A percentile compares a stretch with the other conserved stretches of the same genome.
phyloP scores from a whole-genome alignment of 164 flowering plant genomes.

The Dillenia turbinata region DNA sequence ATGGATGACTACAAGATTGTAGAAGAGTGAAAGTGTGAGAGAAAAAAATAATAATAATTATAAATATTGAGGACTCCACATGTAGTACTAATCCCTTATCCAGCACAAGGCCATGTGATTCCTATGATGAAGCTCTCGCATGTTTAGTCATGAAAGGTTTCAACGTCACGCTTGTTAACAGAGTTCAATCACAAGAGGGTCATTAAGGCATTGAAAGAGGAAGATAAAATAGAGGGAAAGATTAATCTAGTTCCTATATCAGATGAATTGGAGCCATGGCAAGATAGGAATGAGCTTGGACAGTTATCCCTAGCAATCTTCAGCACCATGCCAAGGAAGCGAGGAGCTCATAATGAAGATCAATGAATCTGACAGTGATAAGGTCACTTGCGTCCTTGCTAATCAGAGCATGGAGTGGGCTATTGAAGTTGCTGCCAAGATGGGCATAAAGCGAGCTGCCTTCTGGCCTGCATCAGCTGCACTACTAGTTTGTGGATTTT shows the following conservation, averaged over 20 bases:
- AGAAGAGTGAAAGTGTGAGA: no score
- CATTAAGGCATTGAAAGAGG: slow-evolving; percentile 7
- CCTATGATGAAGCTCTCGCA: slow-evolving; percentile 24
- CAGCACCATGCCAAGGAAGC: slow-evolving; percentile 8
- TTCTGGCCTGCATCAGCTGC: slow-evolving; percentile 11
- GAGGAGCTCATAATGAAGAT: slow-evolving; percentile 18
- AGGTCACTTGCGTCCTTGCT: slow-evolving; percentile 19
- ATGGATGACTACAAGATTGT: no score
- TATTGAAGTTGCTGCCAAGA: slow-evolving; percentile 16
- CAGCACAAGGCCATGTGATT: slow-evolving; percentile 49
- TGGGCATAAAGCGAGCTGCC: slow-evolving; percentile 13
- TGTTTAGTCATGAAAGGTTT: slow-evolving; percentile 22
- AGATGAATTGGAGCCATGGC: slow-evolving; percentile 6
- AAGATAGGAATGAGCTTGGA: neutral
- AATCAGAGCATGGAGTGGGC: slow-evolving; percentile 11
- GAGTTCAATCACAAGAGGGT: slow-evolving; percentile 21
- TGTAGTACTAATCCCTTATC: slow-evolving; percentile 30
- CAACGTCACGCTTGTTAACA: slow-evolving; percentile 31
- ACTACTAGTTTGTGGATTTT: neutral
- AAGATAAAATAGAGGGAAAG: neutral
- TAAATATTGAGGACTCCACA: slow-evolving; percentile 21
- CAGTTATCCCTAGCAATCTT: neutral
- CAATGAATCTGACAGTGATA: slow-evolving; percentile 8
- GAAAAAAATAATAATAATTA: no score
- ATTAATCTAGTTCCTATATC: slow-evolving; percentile 19